Evolutionary conservation across 768 basidiomycete genomes (phyloP).

Genomic region (Tylopilus subfusipes): DNA sequence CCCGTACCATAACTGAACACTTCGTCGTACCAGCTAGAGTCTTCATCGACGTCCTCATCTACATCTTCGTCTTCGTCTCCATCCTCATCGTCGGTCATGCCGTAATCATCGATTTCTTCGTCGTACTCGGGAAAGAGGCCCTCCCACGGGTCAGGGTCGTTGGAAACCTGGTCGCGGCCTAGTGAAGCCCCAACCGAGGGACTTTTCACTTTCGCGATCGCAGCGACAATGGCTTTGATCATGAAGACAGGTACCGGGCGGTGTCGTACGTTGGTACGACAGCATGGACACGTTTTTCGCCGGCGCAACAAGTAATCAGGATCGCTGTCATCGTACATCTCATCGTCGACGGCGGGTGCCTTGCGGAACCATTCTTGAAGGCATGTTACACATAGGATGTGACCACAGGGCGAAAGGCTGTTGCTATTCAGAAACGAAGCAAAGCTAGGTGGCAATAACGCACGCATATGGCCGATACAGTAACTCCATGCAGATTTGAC

Average conservation of each 20-base stretch:
- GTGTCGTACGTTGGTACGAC: conserved; percentile 52
- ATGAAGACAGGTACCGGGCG: conserved; percentile 69
- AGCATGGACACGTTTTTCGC: conserved; percentile 70
- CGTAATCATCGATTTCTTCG: conserved; percentile 40
- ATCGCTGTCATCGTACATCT: conserved; percentile 41
- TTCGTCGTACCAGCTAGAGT: conserved; percentile 30
- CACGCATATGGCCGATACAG: conserved; percentile 65
- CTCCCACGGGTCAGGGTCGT: conserved; percentile 62
- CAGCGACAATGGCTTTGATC: conserved; percentile 55
- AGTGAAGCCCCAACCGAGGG: conserved; percentile 14
- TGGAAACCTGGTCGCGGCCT: conserved; percentile 30
- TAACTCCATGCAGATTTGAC: conserved; percentile 77
- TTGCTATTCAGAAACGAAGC: conserved; percentile 4
- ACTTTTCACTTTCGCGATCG: conserved; percentile 45
- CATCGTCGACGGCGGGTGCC: conserved; percentile 49
- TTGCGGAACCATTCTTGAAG: conserved; percentile 77
- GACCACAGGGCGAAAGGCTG: conserved; percentile 73
- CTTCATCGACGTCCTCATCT: conserved; percentile 32
- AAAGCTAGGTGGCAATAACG: conserved; percentile 25
- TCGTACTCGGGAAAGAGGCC: conserved; percentile 57
- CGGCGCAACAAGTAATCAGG: conserved; percentile 51
- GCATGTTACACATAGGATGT: conserved; percentile 69
- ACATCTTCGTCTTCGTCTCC: conserved; percentile 25
- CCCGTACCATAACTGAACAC: conserved; percentile 35
- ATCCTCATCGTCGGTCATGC: conserved; percentile 22